Evolutionary conservation across 345 rosid species (phyloP).

Genomic region (Corchorus capsularis): DNA sequence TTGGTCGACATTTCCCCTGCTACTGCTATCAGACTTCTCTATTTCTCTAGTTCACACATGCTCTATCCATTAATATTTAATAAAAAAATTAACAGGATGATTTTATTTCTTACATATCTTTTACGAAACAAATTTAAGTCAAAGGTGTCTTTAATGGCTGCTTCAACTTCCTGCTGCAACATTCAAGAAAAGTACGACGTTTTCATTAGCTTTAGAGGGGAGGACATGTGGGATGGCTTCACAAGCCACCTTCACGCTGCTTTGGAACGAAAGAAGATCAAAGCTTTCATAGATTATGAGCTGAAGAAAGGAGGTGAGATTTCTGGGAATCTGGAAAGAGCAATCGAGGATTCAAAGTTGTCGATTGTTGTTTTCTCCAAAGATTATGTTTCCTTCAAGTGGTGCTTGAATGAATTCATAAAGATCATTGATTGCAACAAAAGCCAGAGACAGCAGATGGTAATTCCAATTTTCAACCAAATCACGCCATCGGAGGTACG

Average conservation of each 20-base stretch:
- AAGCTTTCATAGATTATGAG: conserved; percentile 25
- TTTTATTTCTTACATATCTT: too few relatives aligned
- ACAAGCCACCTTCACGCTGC: conserved; percentile 31
- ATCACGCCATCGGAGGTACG: conserved; percentile 31
- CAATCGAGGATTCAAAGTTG: conserved; percentile 23
- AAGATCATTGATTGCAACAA: conserved; percentile 30
- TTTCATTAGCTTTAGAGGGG: conserved; percentile 32
- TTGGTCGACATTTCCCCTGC: too few relatives aligned
- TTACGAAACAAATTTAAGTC: too few relatives aligned
- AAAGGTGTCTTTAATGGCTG: too few relatives aligned
- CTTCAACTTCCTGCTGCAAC: too few relatives aligned
- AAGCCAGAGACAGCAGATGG: conserved; percentile 30
- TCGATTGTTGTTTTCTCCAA: conserved; percentile 32
- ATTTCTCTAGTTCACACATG: too few relatives aligned
- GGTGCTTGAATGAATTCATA: conserved; percentile 36
- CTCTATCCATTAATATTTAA: too few relatives aligned
- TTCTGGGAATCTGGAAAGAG: conserved; percentile 26
- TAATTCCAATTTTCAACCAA: conserved; percentile 35
- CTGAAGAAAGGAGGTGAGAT: conserved; percentile 19
- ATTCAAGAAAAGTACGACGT: conserved; percentile 23
- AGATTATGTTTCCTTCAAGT: conserved; percentile 28
- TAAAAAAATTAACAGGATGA: too few relatives aligned
- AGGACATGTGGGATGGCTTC: conserved; percentile 34
- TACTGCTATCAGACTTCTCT: too few relatives aligned
- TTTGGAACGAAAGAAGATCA: conserved; percentile 29